Evolutionary conservation across 805 yeast genomes (phyloP).

Genomic region (Saccharomycopsis sp.): DNA sequence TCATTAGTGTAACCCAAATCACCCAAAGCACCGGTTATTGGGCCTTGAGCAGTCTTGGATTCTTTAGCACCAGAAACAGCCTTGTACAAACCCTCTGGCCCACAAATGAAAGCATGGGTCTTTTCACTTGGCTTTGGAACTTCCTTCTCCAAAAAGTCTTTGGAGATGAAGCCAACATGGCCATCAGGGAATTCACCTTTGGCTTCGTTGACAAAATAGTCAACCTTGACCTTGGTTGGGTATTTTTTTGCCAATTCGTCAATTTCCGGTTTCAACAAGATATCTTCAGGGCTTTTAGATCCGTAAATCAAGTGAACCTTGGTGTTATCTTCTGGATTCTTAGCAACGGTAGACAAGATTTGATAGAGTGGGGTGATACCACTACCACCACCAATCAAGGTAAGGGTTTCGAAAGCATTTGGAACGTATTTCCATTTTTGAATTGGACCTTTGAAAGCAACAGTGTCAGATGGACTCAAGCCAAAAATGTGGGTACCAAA

Average conservation of each 20-base stretch:
- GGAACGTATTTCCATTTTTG: conserved; percentile 86
- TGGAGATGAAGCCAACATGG: conserved; percentile 61
- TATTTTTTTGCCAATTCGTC: conserved; percentile 56
- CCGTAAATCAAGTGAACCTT: conserved; percentile 80
- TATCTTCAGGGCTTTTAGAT: conserved; percentile 66
- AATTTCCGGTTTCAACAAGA: conserved; percentile 68
- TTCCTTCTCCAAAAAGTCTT: conserved; percentile 55
- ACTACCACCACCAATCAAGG: conserved; percentile 90
- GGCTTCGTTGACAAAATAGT: conserved; percentile 73
- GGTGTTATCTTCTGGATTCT: conserved; percentile 81
- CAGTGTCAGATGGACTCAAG: conserved; percentile 69
- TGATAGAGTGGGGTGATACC: conserved; percentile 97
- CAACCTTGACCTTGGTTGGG: conserved; percentile 71
- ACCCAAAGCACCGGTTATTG: conserved; percentile 74
- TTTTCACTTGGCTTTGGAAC: conserved; percentile 61
- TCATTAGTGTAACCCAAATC: conserved; percentile 85
- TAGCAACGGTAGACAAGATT: conserved; percentile 63
- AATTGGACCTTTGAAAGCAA: conserved; percentile 91
- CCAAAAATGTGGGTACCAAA: conserved; percentile 64
- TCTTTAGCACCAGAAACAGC: conserved; percentile 80
- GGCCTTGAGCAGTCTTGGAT: conserved; percentile 92
- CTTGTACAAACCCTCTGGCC: conserved; percentile 87
- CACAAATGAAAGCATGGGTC: conserved; percentile 80
- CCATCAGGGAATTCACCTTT: conserved; percentile 43
- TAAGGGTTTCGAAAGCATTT: conserved; percentile 71